Evolutionary conservation across 768 basidiomycete genomes (phyloP).

Genomic region (Russula dissimulans): DNA sequence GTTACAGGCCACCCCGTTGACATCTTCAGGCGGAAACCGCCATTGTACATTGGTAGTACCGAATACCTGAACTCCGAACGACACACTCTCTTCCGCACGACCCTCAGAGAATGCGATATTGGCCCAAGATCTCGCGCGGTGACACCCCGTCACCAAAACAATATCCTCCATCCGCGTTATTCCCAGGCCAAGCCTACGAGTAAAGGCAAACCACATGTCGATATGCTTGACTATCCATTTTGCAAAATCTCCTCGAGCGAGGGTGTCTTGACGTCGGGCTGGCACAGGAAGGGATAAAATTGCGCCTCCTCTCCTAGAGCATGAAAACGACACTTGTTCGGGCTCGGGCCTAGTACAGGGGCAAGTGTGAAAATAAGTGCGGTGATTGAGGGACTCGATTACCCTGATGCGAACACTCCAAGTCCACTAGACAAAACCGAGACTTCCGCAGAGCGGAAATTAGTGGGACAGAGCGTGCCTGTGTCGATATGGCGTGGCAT

Average conservation of each 20-base stretch:
- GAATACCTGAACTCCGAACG: background rate
- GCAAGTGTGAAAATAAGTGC: background rate
- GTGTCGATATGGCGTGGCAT: background rate
- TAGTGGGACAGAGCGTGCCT: background rate
- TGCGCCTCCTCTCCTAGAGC: background rate
- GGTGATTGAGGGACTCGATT: background rate
- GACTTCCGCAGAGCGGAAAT: background rate
- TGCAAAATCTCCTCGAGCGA: background rate
- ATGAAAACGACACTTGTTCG: background rate
- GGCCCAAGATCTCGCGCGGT: background rate
- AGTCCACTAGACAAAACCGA: background rate
- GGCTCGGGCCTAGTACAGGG: background rate
- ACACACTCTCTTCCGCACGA: background rate
- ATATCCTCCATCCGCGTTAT: constrained; percentile 1
- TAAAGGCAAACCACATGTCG: background rate
- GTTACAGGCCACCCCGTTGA: background rate
- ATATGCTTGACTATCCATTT: background rate
- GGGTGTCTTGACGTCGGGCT: background rate
- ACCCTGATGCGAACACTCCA: background rate
- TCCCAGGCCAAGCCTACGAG: background rate
- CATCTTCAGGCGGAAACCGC: background rate
- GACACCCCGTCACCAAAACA: background rate
- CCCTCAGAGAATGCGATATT: background rate
- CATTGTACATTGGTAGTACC: background rate
- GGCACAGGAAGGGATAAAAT: background rate